A percentile compares a stretch with the other conserved stretches of the same genome.
Conservation (phyloP, 2,329 filamentous ascomycete genomes). For the Trichophyton simii region DNA sequence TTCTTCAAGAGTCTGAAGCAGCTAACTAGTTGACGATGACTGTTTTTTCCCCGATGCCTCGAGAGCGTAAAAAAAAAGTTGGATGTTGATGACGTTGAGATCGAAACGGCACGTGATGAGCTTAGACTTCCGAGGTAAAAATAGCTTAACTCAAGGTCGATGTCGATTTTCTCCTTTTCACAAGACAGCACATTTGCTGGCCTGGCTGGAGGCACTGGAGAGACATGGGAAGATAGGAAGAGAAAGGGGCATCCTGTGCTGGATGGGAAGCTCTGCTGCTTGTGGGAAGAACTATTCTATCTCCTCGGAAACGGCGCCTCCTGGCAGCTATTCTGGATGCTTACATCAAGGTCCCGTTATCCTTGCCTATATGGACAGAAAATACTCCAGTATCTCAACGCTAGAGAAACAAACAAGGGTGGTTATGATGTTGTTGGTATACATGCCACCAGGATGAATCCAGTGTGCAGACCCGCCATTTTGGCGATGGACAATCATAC, state of each 20-base stretch:
- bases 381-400: neutral
- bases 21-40: neutral
- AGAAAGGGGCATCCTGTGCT: neutral
- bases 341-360: neutral
- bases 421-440: neutral
- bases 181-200: neutral
- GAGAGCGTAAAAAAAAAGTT: neutral
- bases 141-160: neutral
- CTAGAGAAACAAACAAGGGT: neutral
- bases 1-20: neutral
- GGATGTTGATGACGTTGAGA: slow-evolving; percentile 2
- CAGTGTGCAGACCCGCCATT: neutral
- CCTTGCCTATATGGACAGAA: neutral
- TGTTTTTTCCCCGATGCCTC: neutral
- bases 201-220: neutral
- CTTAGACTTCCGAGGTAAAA: neutral
- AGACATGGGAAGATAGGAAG: neutral
- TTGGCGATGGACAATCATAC: neutral
- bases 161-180: neutral
- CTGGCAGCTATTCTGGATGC: neutral
- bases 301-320: neutral
- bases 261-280: neutral
- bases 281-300: neutral
- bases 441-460: neutral
- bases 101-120: neutral